These are phyloP conservation scores for Beauveria rudraprayagi DNA, from an alignment of 2,329 filamentous ascomycete species.

Conservation along the genomic window DNA sequence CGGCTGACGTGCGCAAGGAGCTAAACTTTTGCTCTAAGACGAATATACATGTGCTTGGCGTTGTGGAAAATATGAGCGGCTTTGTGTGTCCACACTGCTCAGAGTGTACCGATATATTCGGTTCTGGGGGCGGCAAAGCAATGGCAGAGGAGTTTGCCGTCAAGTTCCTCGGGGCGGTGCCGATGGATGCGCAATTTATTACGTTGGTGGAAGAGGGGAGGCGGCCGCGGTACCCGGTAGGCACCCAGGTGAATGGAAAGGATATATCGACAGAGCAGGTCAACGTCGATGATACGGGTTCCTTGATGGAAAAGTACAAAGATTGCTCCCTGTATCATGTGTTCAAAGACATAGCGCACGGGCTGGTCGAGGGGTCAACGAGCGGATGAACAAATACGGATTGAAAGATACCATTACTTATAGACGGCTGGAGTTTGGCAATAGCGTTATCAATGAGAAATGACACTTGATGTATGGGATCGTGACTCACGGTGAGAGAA, in stretches of 20 bases:
- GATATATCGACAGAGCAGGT: conserved; percentile 36
- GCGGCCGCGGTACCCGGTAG: conserved; percentile 59
- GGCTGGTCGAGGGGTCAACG: conserved; percentile 22
- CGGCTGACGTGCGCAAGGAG: conserved; percentile 89
- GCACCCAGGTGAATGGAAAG: conserved; percentile 53
- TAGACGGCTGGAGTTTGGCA: not conserved
- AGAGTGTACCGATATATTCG: conserved; percentile 91
- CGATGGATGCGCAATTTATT: conserved; percentile 89
- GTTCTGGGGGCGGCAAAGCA: conserved; percentile 76
- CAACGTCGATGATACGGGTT: conserved; percentile 18
- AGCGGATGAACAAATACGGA: not conserved
- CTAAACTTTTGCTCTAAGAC: conserved; percentile 90
- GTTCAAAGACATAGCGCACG: conserved; percentile 56
- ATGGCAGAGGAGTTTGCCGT: conserved; percentile 86
- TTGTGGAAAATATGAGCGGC: conserved; percentile 95
- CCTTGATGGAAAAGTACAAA: conserved; percentile 64
- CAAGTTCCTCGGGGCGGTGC: conserved; percentile 75
- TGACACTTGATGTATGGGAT: not conserved
- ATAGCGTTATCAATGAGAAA: not conserved
- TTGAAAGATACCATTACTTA: not conserved
- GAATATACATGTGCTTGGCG: conserved; percentile 69
- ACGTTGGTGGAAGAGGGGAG: conserved; percentile 70
- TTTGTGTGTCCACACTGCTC: conserved; percentile 74
- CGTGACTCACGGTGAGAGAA: too few relatives aligned
- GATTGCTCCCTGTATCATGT: conserved; percentile 62